phyloP scores from a whole-genome alignment of 2,329 filamentous ascomycete genomes.

The Trichoderma sp. region DNA sequence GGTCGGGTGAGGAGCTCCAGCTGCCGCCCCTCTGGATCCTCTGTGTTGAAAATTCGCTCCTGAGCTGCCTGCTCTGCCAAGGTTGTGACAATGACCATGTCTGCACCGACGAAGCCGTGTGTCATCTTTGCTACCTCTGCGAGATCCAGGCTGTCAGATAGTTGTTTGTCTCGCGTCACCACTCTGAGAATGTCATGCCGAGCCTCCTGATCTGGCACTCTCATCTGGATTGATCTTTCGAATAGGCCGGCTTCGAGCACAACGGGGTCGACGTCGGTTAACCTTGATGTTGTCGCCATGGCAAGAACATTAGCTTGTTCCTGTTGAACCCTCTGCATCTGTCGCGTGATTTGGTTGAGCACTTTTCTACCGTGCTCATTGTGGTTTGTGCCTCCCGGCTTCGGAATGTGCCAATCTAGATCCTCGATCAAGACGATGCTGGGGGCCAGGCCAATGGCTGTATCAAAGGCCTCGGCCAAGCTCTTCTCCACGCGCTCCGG shows the following conservation, averaged over 20 bases:
- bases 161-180: constrained; percentile 66
- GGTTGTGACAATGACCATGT: constrained; percentile 70
- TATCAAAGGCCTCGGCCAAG: constrained; percentile 59
- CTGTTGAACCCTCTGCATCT: constrained; percentile 80
- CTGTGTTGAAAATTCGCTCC: constrained; percentile 41
- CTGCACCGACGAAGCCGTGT: constrained; percentile 90
- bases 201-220: constrained; percentile 78
- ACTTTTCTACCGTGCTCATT: constrained; percentile 90
- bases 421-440: constrained; percentile 92
- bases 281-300: constrained; percentile 86
- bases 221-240: constrained; percentile 82
- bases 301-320: constrained; percentile 80
- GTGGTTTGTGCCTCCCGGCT: constrained; percentile 74
- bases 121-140: constrained; percentile 76
- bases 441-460: constrained; percentile 82
- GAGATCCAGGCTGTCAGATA: constrained; percentile 75
- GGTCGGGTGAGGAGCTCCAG: constrained; percentile 23
- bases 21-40: constrained; percentile 33
- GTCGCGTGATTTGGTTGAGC: constrained; percentile 78
- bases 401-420: constrained; percentile 82
- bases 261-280: constrained; percentile 82
- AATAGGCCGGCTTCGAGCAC: constrained; percentile 76
- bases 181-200: constrained; percentile 78
- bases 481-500: constrained; percentile 47
- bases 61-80: constrained; percentile 48